These are phyloP conservation scores for Cystobasidium tubakii DNA, from an alignment of 768 basidiomycete species.

Conservation along the genomic window DNA sequence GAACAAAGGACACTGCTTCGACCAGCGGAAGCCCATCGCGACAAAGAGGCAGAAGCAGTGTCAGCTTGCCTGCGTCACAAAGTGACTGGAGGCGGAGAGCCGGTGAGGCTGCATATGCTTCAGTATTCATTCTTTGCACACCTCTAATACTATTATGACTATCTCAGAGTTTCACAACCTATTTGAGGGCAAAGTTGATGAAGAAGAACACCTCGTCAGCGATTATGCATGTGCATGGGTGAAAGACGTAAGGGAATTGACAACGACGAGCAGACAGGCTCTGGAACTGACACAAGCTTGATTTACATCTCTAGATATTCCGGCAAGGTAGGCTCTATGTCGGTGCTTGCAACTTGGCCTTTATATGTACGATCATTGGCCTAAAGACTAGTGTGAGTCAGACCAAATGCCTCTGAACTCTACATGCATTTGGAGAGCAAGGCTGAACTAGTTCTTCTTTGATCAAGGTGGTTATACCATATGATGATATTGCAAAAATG, in stretches of 20 bases:
- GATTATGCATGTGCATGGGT: slow-evolving; percentile 33
- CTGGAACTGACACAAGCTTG: slow-evolving; percentile 17
- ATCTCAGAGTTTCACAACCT: slow-evolving; percentile 33
- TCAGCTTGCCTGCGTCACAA: slow-evolving; percentile 12
- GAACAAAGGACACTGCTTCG: not conserved
- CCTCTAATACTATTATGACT: not conserved
- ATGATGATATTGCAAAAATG: slow-evolving; percentile 25
- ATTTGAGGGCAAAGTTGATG: slow-evolving; percentile 26
- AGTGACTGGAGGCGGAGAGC: slow-evolving; percentile 36
- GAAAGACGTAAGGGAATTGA: slow-evolving; percentile 9
- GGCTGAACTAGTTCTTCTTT: no score
- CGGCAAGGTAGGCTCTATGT: slow-evolving; percentile 26
- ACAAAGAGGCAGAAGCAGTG: not conserved
- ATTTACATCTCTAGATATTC: not conserved
- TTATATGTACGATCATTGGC: slow-evolving; percentile 33
- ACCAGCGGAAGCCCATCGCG: not conserved
- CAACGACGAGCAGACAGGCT: no score
- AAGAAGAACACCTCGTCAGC: slow-evolving; percentile 25
- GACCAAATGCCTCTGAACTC: not conserved
- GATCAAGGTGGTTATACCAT: slow-evolving; percentile 17
- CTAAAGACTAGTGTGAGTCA: slow-evolving; percentile 23
- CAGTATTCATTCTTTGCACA: not conserved
- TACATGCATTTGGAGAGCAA: no score
- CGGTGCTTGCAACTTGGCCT: slow-evolving; percentile 26
- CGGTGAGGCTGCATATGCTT: not conserved